phyloP scores from a whole-genome alignment of 768 basidiomycete genomes.

The Cantharellus anzutake region DNA sequence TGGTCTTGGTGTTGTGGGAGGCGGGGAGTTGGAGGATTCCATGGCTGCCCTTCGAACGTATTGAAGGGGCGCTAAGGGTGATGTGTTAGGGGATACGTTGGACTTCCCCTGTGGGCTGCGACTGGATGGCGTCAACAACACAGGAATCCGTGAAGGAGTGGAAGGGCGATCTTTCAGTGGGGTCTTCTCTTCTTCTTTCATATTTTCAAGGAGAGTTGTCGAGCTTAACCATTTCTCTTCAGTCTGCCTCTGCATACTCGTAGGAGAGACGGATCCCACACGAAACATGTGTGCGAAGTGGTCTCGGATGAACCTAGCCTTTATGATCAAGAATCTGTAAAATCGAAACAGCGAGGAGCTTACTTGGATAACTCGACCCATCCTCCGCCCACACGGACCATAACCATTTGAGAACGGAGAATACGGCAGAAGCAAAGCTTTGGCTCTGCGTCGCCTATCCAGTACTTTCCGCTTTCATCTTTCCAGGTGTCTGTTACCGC shows the following conservation, averaged over 20 bases:
- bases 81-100: neutral
- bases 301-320: conserved; percentile 60
- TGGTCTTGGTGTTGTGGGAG: neutral
- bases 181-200: conserved; percentile 22
- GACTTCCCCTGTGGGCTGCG: neutral
- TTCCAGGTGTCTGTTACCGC: conserved; percentile 54
- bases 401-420: conserved; percentile 76
- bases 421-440: conserved; percentile 87
- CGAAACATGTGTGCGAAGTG: conserved; percentile 76
- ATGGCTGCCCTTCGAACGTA: conserved; percentile 63
- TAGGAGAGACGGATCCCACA: conserved; percentile 35
- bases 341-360: conserved; percentile 13
- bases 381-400: conserved; percentile 92
- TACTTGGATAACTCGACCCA: conserved; percentile 87
- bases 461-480: conserved; percentile 87
- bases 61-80: conserved; percentile 63
- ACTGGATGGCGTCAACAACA: conserved; percentile 11
- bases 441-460: conserved; percentile 85
- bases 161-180: conserved; percentile 46
- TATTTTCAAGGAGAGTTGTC: conserved; percentile 38
- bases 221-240: conserved; percentile 80
- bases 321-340: neutral
- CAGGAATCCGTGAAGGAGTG: conserved; percentile 28
- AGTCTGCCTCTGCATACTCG: conserved; percentile 26
- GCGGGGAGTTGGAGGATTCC: neutral